Base-by-base conservation (phyloP, 148 eudicot species). In the Rhododendron simsii region DNA sequence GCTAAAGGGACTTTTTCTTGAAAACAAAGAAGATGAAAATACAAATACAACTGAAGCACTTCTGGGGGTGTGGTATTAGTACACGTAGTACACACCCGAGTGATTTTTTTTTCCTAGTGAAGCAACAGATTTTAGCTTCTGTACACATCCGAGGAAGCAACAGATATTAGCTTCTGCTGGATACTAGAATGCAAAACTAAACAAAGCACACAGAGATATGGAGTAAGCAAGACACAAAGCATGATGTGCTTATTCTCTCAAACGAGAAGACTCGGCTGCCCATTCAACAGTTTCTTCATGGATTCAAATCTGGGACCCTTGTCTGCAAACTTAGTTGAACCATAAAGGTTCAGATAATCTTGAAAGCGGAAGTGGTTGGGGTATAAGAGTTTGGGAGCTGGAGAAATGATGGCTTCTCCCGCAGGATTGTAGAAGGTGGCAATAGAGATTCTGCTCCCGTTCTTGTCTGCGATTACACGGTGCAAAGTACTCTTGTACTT, bases 371-470 rank as follows among this genome's bases (percentile, higher is more conserved):
- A 90, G 39, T 80, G 75, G 50, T 77, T 85, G 15, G 98, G 98
- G 82, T 93, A 94, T 28, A 92, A 78, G 53, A 94, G 85, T 82
- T 91, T 87, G 7, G 91, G 63, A 80, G 93, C 93, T 23, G 96
- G 94, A 77, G 93, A 92, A 81, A 93, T 93, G 28, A 92, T 75
- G 37, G 97, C 96, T 81, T 94, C 96, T 26, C 91, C 93, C 7
- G 95, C 90, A 37, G 98, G 98, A 87, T 95, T 95, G 74, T 95
- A 95, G 85, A 95, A 95, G n/a, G 96, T 94, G 55, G 98, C 98
- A 21, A 95, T 85, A 0, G 98, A 95, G 63, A 94, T 88, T 78
- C 98, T 87, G 86, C 93, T 92, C 28, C 98, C 98, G 3, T 81
- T 84, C 86, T 94, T 89, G 33, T 88, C 91, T 2, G 98, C 91